Evolutionary conservation across 495 filamentous ascomycete species (phyloP).

Genomic region (Podospora tetraspora): DNA sequence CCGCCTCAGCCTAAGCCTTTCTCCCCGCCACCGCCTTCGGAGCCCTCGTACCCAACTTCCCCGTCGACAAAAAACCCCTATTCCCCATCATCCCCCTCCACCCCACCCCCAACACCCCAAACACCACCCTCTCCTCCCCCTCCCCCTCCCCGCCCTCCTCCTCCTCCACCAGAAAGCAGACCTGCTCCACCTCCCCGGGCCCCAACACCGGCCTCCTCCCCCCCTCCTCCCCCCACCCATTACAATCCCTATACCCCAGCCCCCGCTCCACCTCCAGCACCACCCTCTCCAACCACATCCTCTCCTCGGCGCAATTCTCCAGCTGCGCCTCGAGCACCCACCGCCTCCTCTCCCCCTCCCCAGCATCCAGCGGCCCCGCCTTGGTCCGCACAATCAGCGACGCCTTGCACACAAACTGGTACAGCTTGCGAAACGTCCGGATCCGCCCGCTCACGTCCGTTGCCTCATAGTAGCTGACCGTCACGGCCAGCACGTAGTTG

Average conservation of each 20-base stretch:
- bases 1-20: neutral
- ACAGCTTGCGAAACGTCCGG: slow-evolving; percentile 88
- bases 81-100: slow-evolving; percentile 92
- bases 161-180: slow-evolving; percentile 81
- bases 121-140: slow-evolving; percentile 55
- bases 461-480: slow-evolving; percentile 76
- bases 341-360: slow-evolving; percentile 22
- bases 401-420: slow-evolving; percentile 90
- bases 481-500: slow-evolving; percentile 88
- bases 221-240: slow-evolving; percentile 40
- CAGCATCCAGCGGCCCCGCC: slow-evolving; percentile 51
- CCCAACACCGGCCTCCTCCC: slow-evolving; percentile 60
- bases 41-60: slow-evolving; percentile 60
- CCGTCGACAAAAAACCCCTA: slow-evolving; percentile 78
- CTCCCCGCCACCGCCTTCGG: slow-evolving; percentile 9
- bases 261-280: slow-evolving; percentile 46
- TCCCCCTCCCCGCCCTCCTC: slow-evolving; percentile 40
- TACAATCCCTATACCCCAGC: slow-evolving; percentile 44
- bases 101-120: slow-evolving; percentile 79
- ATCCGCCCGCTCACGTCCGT: slow-evolving; percentile 63
- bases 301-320: slow-evolving; percentile 79
- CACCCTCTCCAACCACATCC: slow-evolving; percentile 55
- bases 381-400: slow-evolving; percentile 90
- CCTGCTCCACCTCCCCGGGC: slow-evolving; percentile 83
- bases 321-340: slow-evolving; percentile 85